phyloP scores from a whole-genome alignment of 495 filamentous ascomycete species.

The Daldinia grandis region DNA sequence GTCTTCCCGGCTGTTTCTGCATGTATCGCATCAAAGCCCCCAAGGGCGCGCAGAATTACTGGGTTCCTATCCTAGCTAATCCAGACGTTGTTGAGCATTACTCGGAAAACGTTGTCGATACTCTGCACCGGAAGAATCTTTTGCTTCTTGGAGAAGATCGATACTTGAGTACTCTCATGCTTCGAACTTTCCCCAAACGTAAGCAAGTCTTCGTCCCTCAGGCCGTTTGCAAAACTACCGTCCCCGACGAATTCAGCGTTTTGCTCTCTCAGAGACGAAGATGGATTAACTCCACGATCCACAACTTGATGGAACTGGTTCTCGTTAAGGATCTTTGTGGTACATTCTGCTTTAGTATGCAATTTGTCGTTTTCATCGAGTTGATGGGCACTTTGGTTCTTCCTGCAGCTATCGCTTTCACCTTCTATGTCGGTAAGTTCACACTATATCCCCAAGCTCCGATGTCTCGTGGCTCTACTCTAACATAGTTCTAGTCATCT shows the following conservation, averaged over 20 bases:
- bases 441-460: background rate
- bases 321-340: slow-evolving; percentile 96
- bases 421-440: slow-evolving; percentile 87
- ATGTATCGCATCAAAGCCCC: slow-evolving; percentile 99
- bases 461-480: background rate
- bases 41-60: slow-evolving; percentile 98
- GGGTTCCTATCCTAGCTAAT: slow-evolving; percentile 98
- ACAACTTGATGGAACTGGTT: slow-evolving; percentile 97
- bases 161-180: slow-evolving; percentile 95
- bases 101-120: slow-evolving; percentile 99
- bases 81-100: slow-evolving; percentile 99
- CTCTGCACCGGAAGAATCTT: slow-evolving; percentile 97
- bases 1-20: slow-evolving; percentile 98
- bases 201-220: slow-evolving; percentile 99
- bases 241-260: slow-evolving; percentile 92
- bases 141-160: slow-evolving; percentile 96
- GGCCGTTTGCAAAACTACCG: slow-evolving; percentile 97
- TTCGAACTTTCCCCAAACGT: slow-evolving; percentile 98
- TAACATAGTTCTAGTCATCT: slow-evolving; percentile 68
- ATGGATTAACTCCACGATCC: slow-evolving; percentile 99
- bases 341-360: slow-evolving; percentile 99
- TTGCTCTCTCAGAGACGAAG: slow-evolving; percentile 91
- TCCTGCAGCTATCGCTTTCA: slow-evolving; percentile 95
- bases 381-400: slow-evolving; percentile 93
- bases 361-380: slow-evolving; percentile 97